A percentile compares a stretch with the other conserved stretches of the same genome.
Evolutionary conservation across 2,329 filamentous ascomycete genomes (phyloP).

Genomic region (Epichloe uncinata): DNA sequence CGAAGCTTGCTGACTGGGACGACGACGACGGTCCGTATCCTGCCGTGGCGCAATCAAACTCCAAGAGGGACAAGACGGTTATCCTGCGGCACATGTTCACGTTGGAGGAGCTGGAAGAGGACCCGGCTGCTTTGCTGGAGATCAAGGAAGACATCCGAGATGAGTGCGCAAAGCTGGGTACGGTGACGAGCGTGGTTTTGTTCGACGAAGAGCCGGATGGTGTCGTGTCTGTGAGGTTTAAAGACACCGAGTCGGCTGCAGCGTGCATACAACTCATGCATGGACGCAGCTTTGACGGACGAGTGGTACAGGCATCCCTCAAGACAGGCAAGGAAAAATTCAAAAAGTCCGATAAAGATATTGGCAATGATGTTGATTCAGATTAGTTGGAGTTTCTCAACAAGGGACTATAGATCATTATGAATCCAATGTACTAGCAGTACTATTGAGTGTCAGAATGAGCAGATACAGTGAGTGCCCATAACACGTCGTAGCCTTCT

Average conservation of each 20-base stretch:
- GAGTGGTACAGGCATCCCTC: constrained; percentile 57
- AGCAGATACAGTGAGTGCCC: too few species aligned
- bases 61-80: constrained; percentile 64
- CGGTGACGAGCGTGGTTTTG: constrained; percentile 80
- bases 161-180: constrained; percentile 74
- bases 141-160: constrained; percentile 92
- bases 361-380: constrained; percentile 27
- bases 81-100: constrained; percentile 93
- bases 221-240: constrained; percentile 74
- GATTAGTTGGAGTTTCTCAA: constrained; percentile 9
- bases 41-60: constrained; percentile 25
- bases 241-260: constrained; percentile 53
- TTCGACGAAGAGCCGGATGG: constrained; percentile 80
- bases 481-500: too few species aligned
- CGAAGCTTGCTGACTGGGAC: constrained; percentile 88
- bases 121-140: constrained; percentile 69
- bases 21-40: constrained; percentile 70
- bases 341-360: constrained; percentile 49
- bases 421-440: not conserved
- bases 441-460: too few species aligned
- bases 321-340: constrained; percentile 61
- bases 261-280: constrained; percentile 65
- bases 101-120: constrained; percentile 68
- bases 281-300: constrained; percentile 65
- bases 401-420: not conserved